phyloP scores from a whole-genome alignment of 176 grass and related monocot genomes.

The Bromus sterilis region DNA sequence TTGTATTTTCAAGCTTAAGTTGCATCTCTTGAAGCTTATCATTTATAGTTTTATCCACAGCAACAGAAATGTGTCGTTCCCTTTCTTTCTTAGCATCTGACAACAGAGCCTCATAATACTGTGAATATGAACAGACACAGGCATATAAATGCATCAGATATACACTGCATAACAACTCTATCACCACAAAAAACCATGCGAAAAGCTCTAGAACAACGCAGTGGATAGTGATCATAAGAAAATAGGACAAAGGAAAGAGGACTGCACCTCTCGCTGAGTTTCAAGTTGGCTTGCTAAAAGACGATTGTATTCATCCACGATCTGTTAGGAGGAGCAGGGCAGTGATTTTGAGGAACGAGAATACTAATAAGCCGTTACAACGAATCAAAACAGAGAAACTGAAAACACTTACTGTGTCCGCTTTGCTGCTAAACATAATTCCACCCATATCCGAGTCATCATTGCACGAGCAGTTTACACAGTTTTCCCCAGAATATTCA shows the following conservation, averaged over 20 bases:
- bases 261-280: constrained; percentile 76
- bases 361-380: not conserved
- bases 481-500: constrained; percentile 41
- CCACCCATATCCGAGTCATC: constrained; percentile 59
- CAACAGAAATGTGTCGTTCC: constrained; percentile 45
- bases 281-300: constrained; percentile 82
- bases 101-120: constrained; percentile 79
- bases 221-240: not conserved
- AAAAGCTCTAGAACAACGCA: not conserved
- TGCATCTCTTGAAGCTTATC: constrained; percentile 63
- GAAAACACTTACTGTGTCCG: constrained; percentile 48
- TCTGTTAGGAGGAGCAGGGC: constrained; percentile 33
- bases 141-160: constrained; percentile 12
- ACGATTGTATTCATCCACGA: constrained; percentile 86
- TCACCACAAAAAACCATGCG: not conserved
- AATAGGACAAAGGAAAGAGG: not conserved
- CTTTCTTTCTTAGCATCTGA: constrained; percentile 66
- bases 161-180: not conserved
- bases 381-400: constrained; percentile 10
- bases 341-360: constrained; percentile 12
- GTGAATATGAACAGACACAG: constrained; percentile 2
- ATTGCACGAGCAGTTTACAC: constrained; percentile 35
- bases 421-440: constrained; percentile 77
- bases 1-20: constrained; percentile 57
- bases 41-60: constrained; percentile 61